Conservation (phyloP, 306 rosid species). For the Albizia julibrissin region DNA sequence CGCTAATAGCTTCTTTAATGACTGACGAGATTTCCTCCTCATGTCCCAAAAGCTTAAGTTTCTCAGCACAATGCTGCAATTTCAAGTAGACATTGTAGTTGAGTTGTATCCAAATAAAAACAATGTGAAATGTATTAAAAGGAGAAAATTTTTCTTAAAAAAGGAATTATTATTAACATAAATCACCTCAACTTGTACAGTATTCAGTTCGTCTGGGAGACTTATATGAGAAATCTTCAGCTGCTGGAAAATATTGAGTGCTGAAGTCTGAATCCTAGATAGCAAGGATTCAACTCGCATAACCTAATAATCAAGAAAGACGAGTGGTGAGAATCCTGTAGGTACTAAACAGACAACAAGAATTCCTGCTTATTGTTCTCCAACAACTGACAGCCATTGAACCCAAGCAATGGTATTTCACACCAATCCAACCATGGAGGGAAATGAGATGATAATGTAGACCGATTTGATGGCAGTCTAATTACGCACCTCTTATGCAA, state of each 20-base stretch:
- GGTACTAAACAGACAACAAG: constrained; percentile 2
- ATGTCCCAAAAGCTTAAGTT: constrained; percentile 66
- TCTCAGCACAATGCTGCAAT: constrained; percentile 71
- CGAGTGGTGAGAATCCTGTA: constrained; percentile 35
- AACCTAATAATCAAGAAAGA: constrained; percentile 58
- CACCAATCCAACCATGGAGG: constrained; percentile 4
- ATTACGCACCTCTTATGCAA: background rate
- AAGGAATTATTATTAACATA: constrained; percentile 26
- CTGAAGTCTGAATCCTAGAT: constrained; percentile 53
- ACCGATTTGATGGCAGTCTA: background rate
- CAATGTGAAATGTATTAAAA: constrained; percentile 18
- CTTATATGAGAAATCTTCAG: constrained; percentile 55
- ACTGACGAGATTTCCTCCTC: constrained; percentile 59
- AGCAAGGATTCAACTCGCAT: constrained; percentile 67
- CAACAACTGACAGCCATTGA: constrained; percentile 26
- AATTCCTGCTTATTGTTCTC: constrained; percentile 21
- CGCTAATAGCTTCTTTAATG: constrained; percentile 60
- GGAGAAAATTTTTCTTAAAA: background rate
- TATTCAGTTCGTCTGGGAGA: constrained; percentile 61
- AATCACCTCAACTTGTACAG: constrained; percentile 63
- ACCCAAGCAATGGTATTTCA: background rate
- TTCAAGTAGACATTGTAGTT: constrained; percentile 34
- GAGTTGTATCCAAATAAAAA: constrained; percentile 22
- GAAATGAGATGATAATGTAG: constrained; percentile 9
- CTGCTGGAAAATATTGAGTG: constrained; percentile 59